phyloP scores from a whole-genome alignment of 352 stramenopile genomes.

The Pythium volutum region DNA sequence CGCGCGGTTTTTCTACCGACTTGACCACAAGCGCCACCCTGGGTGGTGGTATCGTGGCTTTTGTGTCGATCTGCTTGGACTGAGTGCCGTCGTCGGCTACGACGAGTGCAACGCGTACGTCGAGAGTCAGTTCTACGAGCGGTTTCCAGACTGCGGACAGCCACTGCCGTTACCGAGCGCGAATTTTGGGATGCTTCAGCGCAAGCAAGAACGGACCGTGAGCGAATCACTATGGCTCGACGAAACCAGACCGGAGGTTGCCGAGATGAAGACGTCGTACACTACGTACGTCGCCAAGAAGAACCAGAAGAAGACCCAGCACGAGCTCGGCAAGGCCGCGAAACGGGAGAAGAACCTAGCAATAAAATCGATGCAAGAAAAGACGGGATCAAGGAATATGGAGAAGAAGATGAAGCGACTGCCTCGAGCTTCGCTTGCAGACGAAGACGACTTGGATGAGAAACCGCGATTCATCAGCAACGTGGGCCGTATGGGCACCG shows the following conservation, averaged over 20 bases:
- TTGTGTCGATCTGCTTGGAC: conserved; percentile 29
- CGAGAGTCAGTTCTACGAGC: conserved; percentile 25
- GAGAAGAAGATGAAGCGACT: no score
- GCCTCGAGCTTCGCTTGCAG: no score
- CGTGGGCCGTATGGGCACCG: no score
- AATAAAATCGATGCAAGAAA: no score
- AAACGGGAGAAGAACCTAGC: background rate
- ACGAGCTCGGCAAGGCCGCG: background rate
- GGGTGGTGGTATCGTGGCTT: conserved; percentile 53
- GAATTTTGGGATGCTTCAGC: conserved; percentile 28
- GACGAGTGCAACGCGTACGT: conserved; percentile 37
- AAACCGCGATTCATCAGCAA: no score
- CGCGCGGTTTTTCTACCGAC: conserved; percentile 37
- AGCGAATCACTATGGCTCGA: conserved; percentile 17
- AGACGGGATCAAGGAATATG: no score
- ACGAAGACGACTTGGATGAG: no score
- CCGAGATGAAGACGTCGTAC: background rate
- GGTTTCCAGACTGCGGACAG: conserved; percentile 47
- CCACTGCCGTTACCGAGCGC: conserved; percentile 31
- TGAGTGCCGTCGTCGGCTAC: conserved; percentile 22
- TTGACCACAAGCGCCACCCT: conserved; percentile 41
- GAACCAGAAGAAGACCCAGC: background rate
- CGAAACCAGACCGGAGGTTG: background rate
- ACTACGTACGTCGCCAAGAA: conserved; percentile 2
- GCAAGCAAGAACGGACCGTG: background rate